Conservation (phyloP, 257 asterid species). For the Galeopsis tetrahit region DNA sequence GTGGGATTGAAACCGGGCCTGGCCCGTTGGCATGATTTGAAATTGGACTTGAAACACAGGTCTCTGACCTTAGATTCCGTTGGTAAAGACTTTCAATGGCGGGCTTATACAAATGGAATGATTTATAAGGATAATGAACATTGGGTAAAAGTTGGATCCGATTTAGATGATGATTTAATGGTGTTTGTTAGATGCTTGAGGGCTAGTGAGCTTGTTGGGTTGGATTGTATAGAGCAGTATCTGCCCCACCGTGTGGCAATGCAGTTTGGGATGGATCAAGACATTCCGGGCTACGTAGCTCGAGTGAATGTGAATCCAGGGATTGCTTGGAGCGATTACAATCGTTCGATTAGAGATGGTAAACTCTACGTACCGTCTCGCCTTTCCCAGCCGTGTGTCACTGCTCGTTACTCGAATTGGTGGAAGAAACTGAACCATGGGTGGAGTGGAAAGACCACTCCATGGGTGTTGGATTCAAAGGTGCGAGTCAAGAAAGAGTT, state of each 20-base stretch:
- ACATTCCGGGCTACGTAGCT: not conserved
- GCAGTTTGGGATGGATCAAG: constrained; percentile 3
- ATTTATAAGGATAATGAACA: constrained; percentile 27
- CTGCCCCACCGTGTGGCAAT: constrained; percentile 19
- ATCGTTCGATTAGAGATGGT: not conserved
- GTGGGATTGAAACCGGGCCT: constrained; percentile 29
- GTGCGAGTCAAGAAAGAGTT: not conserved
- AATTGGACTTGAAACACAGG: not conserved
- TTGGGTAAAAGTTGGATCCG: constrained; percentile 24
- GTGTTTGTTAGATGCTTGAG: constrained; percentile 20
- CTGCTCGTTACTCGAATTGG: not conserved
- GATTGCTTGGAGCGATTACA: not conserved
- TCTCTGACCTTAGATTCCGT: constrained; percentile 19
- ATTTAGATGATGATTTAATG: constrained; percentile 29
- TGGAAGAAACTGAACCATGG: constrained; percentile 5
- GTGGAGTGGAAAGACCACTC: not conserved
- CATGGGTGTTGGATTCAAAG: not conserved
- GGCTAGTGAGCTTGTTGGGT: not conserved
- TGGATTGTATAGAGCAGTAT: constrained; percentile 4
- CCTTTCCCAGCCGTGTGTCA: not conserved
- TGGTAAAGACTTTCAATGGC: constrained; percentile 35
- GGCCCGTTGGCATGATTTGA: constrained; percentile 42
- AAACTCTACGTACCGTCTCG: not conserved
- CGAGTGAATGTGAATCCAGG: not conserved
- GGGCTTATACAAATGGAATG: constrained; percentile 35